phyloP scores from a whole-genome alignment of 75 land plant species.

The Adiantum capillusveneris region DNA sequence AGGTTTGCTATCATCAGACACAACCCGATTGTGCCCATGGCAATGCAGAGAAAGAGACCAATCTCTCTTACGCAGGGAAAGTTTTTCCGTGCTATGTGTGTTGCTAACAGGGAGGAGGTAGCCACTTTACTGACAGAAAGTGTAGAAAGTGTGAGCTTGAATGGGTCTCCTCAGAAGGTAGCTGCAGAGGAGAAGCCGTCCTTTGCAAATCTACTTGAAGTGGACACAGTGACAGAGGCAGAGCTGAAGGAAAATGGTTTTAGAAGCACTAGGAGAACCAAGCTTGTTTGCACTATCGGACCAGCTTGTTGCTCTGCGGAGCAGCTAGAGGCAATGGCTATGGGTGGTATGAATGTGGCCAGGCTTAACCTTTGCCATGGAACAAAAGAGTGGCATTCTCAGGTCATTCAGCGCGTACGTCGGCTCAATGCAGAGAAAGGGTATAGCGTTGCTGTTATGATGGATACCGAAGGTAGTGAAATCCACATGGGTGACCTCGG shows the following conservation, averaged over 20 bases:
- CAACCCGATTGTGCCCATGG: too few relatives aligned
- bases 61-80: too few relatives aligned
- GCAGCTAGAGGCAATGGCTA: slow-evolving; percentile 91
- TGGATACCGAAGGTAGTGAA: slow-evolving; percentile 99
- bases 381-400: slow-evolving; percentile 76
- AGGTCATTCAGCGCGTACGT: slow-evolving; percentile 64
- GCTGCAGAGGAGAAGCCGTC: too few relatives aligned
- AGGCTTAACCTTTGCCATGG: slow-evolving; percentile 96
- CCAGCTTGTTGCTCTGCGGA: slow-evolving; percentile 67
- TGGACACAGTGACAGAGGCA: slow-evolving; percentile 82
- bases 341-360: slow-evolving; percentile 90
- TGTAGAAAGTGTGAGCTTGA: too few relatives aligned
- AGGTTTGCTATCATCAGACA: too few relatives aligned
- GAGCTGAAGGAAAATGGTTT: slow-evolving; percentile 95
- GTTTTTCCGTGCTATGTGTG: too few relatives aligned
- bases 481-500: slow-evolving; percentile 95
- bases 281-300: slow-evolving; percentile 89
- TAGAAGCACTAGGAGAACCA: slow-evolving; percentile 80
- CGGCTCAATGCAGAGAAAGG: slow-evolving; percentile 84
- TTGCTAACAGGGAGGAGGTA: too few relatives aligned
- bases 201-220: too few relatives aligned
- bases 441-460: slow-evolving; percentile 84
- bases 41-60: too few relatives aligned
- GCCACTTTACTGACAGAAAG: too few relatives aligned
- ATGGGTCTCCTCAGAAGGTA: too few relatives aligned